Base-by-base conservation (phyloP, 345 rosid species). In the Eucalyptus cloeziana region DNA sequence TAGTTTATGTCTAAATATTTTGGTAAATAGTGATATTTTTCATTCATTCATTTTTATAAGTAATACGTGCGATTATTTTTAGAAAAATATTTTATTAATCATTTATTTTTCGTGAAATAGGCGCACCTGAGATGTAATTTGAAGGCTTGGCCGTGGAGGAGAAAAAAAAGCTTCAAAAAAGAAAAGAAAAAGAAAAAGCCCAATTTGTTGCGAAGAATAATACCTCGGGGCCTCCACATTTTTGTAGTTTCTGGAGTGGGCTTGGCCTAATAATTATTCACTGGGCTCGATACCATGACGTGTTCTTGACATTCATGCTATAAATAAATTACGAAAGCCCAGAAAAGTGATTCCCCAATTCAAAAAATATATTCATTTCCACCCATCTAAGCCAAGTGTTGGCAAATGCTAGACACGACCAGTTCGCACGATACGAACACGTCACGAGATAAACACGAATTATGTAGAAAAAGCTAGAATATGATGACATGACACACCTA, bases 1-100 rank as follows among this genome's bases (percentile, higher is more conserved):
- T 0, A 7, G 5, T n/a, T 64, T n/a, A 64, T n/a, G 2, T 14
- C 5, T 13, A 14, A n/a, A 64, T 64, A 64, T 64, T n/a, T 64
- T n/a, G 8, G 21, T 1, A 14, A 2, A 64, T 31, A 4, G 5
- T n/a, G 10, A 30, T 30, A 62, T n/a, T 64, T 6, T 64, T 64
- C 30, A 56, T 64, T 64, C 0, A 15, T 64, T n/a, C 10, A 64
- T 0, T 7, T n/a, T n/a, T 7, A 2, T n/a, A 64, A n/a, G 17
- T 30, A 64, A 64, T 3, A 0, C 0, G 4, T 1, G 21, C 0
- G 17, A 4, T 64, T n/a, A 64, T n/a, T 64, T 7, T 64, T 4
- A n/a, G 9, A 14, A 15, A 13, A 7, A 3, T 52, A 52, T 64
- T 64, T n/a, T 15, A 10, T 2, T 2, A n/a, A 64, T n/a, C 2